Conservation (phyloP, 345 rosid species). For the Syzygium aromaticum region DNA sequence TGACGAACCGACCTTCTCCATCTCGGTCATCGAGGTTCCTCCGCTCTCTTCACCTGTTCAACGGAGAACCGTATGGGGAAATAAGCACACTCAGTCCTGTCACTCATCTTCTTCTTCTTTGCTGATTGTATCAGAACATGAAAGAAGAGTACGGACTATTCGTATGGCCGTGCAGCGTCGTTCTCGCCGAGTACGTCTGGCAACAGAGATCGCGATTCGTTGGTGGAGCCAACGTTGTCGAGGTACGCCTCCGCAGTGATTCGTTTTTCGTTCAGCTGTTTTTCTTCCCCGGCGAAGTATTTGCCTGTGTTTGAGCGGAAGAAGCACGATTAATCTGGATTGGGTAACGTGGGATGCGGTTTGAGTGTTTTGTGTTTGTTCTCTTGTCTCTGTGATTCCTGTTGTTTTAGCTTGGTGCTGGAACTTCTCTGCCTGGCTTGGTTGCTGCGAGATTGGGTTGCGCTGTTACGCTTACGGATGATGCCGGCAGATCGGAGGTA, state of each 20-base stretch:
- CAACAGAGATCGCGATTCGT: slow-evolving; percentile 63
- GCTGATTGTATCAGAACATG: slow-evolving; percentile 29
- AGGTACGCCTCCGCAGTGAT: slow-evolving; percentile 18
- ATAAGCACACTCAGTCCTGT: background rate
- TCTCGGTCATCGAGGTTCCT: slow-evolving; percentile 68
- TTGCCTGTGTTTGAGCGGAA: background rate
- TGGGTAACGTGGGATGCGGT: background rate
- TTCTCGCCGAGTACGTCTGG: slow-evolving; percentile 91
- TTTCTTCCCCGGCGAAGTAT: background rate
- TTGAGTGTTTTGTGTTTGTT: background rate
- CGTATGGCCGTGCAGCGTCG: slow-evolving; percentile 82
- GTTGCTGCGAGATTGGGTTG: slow-evolving; percentile 78
- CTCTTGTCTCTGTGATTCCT: background rate
- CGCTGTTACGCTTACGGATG: slow-evolving; percentile 67
- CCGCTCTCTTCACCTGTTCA: background rate
- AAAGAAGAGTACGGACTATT: slow-evolving; percentile 87
- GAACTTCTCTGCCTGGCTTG: slow-evolving; percentile 70
- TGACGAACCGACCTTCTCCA: slow-evolving; percentile 32
- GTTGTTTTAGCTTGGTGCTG: slow-evolving; percentile 53
- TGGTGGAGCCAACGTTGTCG: slow-evolving; percentile 42
- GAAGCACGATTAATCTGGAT: background rate
- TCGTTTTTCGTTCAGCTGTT: background rate
- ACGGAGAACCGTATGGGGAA: background rate
- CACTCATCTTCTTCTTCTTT: background rate
- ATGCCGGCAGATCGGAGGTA: slow-evolving; percentile 54